Evolutionary conservation across 1,284 basidiomycete genomes (phyloP).

Genomic region (Cryptococcus jaspeensis): DNA sequence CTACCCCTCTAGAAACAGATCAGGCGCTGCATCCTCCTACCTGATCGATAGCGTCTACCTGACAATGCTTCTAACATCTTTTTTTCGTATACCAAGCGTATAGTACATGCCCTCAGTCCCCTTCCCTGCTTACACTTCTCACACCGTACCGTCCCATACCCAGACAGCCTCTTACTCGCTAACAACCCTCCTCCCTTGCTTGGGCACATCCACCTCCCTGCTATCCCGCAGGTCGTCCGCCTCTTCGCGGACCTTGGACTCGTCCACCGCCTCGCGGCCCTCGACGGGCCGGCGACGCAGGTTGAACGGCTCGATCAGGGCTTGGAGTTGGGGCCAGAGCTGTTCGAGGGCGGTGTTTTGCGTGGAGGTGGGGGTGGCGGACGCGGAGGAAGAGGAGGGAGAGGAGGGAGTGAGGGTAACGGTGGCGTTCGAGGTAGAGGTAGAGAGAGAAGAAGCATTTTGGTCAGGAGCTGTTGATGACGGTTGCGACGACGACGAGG

Average conservation of each 20-base stretch:
- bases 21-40: too few species aligned
- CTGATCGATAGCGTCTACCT: too few species aligned
- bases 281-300: constrained; percentile 16
- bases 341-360: constrained; percentile 35
- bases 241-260: constrained; percentile 35
- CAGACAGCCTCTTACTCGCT: too few species aligned
- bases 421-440: constrained; percentile 8
- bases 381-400: not conserved
- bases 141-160: not conserved
- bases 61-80: too few species aligned
- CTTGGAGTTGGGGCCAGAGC: constrained; percentile 49
- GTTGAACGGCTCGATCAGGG: constrained; percentile 44
- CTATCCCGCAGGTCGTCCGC: constrained; percentile 49
- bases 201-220: constrained; percentile 16
- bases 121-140: not conserved
- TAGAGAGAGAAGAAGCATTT: constrained; percentile 9
- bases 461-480: constrained; percentile 6
- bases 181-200: too few species aligned
- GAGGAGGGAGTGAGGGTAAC: not conserved
- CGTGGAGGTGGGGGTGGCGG: constrained; percentile 9
- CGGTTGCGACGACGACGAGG: not conserved
- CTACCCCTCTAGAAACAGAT: too few species aligned
- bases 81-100: too few species aligned
- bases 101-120: not conserved
- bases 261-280: constrained; percentile 20